Base-by-base conservation (phyloP, 768 basidiomycete species). In the Hygrophoropsis aurantiaca region DNA sequence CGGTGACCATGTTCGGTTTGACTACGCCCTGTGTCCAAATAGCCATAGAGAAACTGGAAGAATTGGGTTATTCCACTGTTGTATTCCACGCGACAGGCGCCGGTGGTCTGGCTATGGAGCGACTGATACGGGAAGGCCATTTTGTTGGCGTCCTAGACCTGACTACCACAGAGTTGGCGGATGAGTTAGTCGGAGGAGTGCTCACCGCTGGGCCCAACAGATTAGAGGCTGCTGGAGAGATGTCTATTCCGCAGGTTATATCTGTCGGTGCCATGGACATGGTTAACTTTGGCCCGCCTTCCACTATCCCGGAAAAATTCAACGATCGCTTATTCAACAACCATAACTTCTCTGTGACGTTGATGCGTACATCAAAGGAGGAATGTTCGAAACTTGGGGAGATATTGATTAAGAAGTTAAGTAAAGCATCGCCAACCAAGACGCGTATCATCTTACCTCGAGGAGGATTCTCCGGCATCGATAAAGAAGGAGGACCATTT, bases 131-230 rank as follows among this genome's bases (percentile, higher is more conserved):
- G 1, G 49, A 67, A 37, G 49, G 55, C 2, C 45, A 55, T 13
- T 56, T 68, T 19, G 47, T 33, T 5, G 65, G 61, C 0, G 64
- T 66, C 9, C 36, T 66, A 20, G 61, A 66, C 40, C 43, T 64
- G 11, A 67, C 59, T n/a, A 68, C 62, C 11, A 68, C 65, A 11
- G 62, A 66, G 48, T 60, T 66, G 11, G 66, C 55, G 11, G 62
- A 66, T 32, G 59, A 68, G 42, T 55, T 64, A 21, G 54, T 65
- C 33, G 64, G 66, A 4, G 64, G 59, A 15, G 55, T 61, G 0
- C 54, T 68, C 11, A 50, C 43, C 15, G 62, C 65, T 2, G 65
- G 62, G 5, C 48, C 66, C 5, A 24, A 49, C 18, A 59, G 59
- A 37, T 66, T 65, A 25, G 54, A 58, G 35, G 62, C 64, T 9